Conservation (phyloP, 805 yeast genomes). For the Brettanomyces custersianus region DNA sequence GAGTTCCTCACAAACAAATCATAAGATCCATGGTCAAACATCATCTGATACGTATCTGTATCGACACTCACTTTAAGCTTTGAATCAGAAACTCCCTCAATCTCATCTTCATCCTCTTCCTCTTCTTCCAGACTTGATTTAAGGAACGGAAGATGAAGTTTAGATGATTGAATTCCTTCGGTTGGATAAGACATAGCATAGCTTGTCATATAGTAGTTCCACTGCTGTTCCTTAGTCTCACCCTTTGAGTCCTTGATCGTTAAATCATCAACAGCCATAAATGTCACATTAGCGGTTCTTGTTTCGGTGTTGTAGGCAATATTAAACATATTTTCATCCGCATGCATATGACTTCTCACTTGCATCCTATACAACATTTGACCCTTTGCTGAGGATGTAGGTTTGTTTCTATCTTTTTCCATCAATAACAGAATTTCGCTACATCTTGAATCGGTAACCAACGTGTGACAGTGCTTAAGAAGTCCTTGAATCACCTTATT, state of each 20-base stretch:
- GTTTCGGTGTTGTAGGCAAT: slow-evolving; percentile 54
- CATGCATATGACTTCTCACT: slow-evolving; percentile 66
- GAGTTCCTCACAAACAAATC: slow-evolving; percentile 70
- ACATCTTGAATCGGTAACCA: slow-evolving; percentile 70
- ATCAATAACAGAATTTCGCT: slow-evolving; percentile 73
- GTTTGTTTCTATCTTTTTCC: slow-evolving; percentile 66
- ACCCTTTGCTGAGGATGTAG: slow-evolving; percentile 65
- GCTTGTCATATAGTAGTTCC: slow-evolving; percentile 91
- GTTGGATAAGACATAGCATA: slow-evolving; percentile 95
- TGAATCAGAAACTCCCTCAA: slow-evolving; percentile 59
- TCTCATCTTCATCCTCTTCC: slow-evolving; percentile 29
- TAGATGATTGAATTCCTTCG: slow-evolving; percentile 81
- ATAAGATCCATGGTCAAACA: slow-evolving; percentile 68
- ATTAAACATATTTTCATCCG: slow-evolving; percentile 90
- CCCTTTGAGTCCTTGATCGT: slow-evolving; percentile 57
- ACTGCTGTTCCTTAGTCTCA: slow-evolving; percentile 63
- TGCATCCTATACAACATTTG: slow-evolving; percentile 89
- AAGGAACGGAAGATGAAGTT: slow-evolving; percentile 71
- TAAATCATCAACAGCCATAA: slow-evolving; percentile 79
- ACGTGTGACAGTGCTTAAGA: slow-evolving; percentile 79
- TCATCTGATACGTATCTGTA: slow-evolving; percentile 67
- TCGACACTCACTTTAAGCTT: slow-evolving; percentile 72
- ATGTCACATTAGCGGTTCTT: slow-evolving; percentile 59
- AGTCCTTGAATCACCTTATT: slow-evolving; percentile 84
- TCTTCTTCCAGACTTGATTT: slow-evolving; percentile 47